Evolutionary conservation across 2,329 filamentous ascomycete genomes (phyloP).

Genomic region (Cytospora mali): DNA sequence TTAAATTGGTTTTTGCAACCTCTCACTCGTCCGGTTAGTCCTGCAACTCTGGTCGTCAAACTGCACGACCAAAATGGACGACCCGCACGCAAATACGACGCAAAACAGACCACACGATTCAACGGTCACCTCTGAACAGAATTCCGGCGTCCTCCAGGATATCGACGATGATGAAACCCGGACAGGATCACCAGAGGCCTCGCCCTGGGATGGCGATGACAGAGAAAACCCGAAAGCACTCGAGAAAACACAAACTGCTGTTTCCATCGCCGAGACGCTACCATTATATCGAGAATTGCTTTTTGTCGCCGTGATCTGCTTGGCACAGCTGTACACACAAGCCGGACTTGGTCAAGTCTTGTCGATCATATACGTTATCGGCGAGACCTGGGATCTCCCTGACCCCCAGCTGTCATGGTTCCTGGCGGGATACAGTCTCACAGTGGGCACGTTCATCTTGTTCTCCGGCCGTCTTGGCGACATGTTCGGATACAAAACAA

Average conservation of each 20-base stretch:
- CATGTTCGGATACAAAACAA: conserved; percentile 48
- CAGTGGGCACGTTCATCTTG: conserved; percentile 49
- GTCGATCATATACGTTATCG: conserved; percentile 46
- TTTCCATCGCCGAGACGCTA: conserved; percentile 23
- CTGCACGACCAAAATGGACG: neutral
- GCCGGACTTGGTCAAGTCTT: conserved; percentile 23
- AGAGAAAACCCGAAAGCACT: conserved; percentile 15
- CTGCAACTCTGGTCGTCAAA: neutral
- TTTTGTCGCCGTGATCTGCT: conserved; percentile 24
- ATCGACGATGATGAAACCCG: neutral
- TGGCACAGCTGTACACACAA: conserved; percentile 25
- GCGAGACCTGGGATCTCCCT: conserved; percentile 42
- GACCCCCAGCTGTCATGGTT: conserved; percentile 47
- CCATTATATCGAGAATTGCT: conserved; percentile 26
- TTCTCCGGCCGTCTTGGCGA: conserved; percentile 50
- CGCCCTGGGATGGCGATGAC: conserved; percentile 7
- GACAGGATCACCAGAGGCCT: neutral
- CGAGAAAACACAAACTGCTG: conserved; percentile 1
- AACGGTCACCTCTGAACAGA: neutral
- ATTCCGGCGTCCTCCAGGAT: neutral
- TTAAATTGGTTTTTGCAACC: neutral
- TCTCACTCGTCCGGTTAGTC: neutral
- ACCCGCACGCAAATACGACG: neutral
- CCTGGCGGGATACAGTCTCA: conserved; percentile 49
- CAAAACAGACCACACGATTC: neutral